Evolutionary conservation across 257 asterid species (phyloP).

Genomic region (Nicotiana undulata): DNA sequence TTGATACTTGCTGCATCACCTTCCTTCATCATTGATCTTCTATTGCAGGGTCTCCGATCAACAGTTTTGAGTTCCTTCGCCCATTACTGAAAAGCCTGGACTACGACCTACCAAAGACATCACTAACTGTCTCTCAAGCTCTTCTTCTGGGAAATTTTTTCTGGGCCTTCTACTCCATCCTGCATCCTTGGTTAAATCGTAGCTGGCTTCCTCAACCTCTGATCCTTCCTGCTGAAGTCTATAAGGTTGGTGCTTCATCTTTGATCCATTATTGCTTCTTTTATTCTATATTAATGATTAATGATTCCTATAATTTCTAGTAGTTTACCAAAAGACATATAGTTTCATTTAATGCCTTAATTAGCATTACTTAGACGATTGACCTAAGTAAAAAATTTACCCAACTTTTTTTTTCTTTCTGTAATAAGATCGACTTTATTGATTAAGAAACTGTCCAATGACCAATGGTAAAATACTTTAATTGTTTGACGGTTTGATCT

Average conservation of each 20-base stretch:
- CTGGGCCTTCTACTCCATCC: constrained; percentile 50
- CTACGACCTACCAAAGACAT: constrained; percentile 56
- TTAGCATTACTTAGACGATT: not conserved
- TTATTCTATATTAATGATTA: not conserved
- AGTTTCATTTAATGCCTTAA: not conserved
- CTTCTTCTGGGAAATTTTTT: constrained; percentile 66
- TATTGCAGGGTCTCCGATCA: constrained; percentile 74
- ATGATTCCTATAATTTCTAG: not conserved
- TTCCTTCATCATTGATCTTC: constrained; percentile 4
- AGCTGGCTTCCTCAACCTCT: constrained; percentile 91
- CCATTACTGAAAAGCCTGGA: constrained; percentile 71
- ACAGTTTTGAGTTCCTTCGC: constrained; percentile 71
- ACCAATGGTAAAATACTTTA: not conserved
- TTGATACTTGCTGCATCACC: not conserved
- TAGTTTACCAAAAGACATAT: not conserved
- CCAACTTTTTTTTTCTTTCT: not conserved
- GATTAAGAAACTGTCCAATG: not conserved
- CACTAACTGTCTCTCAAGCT: constrained; percentile 64
- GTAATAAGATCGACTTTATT: not conserved
- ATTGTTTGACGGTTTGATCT: not conserved
- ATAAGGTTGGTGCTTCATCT: constrained; percentile 46
- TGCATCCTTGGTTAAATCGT: constrained; percentile 61
- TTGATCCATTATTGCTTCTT: not conserved
- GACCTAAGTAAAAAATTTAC: too few species aligned
- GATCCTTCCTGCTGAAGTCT: constrained; percentile 91